Evolutionary conservation across 106 monocot species (phyloP).

Genomic region (Amphibolis antarctica): DNA sequence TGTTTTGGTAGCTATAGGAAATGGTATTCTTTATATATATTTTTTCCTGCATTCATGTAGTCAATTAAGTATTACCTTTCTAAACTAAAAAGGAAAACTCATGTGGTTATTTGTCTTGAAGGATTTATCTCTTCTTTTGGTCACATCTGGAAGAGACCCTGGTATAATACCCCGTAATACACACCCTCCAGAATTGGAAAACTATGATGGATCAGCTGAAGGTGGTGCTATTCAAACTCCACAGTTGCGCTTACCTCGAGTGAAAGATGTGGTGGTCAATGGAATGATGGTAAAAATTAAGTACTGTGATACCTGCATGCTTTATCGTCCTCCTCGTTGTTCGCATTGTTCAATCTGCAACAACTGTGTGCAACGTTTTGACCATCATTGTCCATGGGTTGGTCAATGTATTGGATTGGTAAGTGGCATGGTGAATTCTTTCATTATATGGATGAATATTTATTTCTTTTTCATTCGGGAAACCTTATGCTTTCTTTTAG

Average conservation of each 20-base stretch:
- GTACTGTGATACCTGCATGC: conserved; percentile 95
- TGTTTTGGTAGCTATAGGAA: too few species aligned
- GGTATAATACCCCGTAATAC: conserved; percentile 77
- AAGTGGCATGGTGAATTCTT: conserved; percentile 14
- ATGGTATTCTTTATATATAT: too few species aligned
- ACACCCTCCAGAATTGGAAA: conserved; percentile 77
- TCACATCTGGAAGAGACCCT: conserved; percentile 76
- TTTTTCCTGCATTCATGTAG: too few species aligned
- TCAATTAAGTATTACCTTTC: too few species aligned
- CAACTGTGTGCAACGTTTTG: conserved; percentile 86
- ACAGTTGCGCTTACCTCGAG: conserved; percentile 72
- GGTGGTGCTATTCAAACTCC: conserved; percentile 40
- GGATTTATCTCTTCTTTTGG: conserved; percentile 58
- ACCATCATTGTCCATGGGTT: conserved; percentile 98
- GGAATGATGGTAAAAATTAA: conserved; percentile 76
- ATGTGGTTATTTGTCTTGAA: conserved; percentile 4
- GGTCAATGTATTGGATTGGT: conserved; percentile 96
- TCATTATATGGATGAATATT: background rate
- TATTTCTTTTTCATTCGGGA: background rate
- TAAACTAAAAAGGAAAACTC: too few species aligned
- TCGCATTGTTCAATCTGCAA: conserved; percentile 96
- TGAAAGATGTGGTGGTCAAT: conserved; percentile 76
- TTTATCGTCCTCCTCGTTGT: conserved; percentile 92
- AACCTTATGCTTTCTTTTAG: background rate
- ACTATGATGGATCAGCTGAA: conserved; percentile 38